Conservation (phyloP, 2,329 filamentous ascomycete species). For the Pseudogymnoascus sp. region DNA sequence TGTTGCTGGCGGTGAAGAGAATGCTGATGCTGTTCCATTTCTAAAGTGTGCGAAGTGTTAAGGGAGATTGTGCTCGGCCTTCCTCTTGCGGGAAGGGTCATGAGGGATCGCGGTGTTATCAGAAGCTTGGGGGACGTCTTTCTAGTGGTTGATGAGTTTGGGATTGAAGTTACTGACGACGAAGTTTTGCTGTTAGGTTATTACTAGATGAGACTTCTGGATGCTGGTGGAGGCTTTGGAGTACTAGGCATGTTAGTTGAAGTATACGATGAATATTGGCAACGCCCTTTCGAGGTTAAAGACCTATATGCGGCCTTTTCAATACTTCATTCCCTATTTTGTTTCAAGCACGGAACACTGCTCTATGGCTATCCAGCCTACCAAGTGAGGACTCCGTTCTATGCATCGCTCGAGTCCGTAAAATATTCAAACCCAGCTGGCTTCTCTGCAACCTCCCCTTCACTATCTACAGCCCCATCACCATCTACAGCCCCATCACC, state of each 20-base stretch:
- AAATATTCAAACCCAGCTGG: constrained; percentile 23
- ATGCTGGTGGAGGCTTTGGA: not conserved
- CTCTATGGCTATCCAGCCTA: not conserved
- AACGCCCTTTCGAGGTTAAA: not conserved
- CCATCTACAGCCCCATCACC: constrained; percentile 12
- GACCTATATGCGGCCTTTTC: not conserved
- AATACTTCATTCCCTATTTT: not conserved
- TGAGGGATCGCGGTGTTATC: not conserved
- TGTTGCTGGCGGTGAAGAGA: not conserved
- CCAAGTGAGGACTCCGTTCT: constrained; percentile 9
- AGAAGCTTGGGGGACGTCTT: not conserved
- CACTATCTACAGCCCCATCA: too few species aligned
- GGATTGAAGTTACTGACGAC: not conserved
- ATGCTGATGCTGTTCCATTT: not conserved
- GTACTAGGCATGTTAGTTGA: not conserved
- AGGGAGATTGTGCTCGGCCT: not conserved
- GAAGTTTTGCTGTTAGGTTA: not conserved
- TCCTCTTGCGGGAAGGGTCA: not conserved
- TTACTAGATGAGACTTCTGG: not conserved
- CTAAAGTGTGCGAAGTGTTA: not conserved
- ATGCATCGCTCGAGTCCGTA: constrained; percentile 20
- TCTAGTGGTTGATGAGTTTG: not conserved
- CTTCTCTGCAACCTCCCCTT: constrained; percentile 16
- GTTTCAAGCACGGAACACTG: not conserved
- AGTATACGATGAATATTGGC: not conserved